Evolutionary conservation across 1,139 yeast species (phyloP).

Genomic region (Kodamaea anthophila): DNA sequence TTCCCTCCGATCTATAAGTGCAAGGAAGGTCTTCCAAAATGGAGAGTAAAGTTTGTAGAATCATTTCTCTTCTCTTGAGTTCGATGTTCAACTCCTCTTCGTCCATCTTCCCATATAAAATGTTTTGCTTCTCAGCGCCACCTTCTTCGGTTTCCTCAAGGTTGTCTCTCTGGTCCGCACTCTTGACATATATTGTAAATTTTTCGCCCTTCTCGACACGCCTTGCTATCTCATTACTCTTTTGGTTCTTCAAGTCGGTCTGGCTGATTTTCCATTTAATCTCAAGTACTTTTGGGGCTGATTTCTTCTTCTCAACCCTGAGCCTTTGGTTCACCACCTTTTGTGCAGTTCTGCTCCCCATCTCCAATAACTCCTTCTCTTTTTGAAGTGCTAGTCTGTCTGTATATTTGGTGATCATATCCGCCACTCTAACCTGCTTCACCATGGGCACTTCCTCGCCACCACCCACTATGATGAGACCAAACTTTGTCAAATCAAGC

Average conservation of each 20-base stretch:
- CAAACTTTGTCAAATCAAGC: slow-evolving; percentile 25
- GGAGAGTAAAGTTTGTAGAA: slow-evolving; percentile 19
- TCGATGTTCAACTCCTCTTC: slow-evolving; percentile 24
- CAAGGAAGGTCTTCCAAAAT: slow-evolving; percentile 28
- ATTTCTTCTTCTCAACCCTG: slow-evolving; percentile 30
- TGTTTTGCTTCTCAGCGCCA: slow-evolving; percentile 8
- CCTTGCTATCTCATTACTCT: slow-evolving; percentile 28
- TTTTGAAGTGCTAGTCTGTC: slow-evolving; percentile 28
- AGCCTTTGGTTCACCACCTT: slow-evolving; percentile 24
- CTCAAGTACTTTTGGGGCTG: slow-evolving; percentile 29
- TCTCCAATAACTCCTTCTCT: slow-evolving; percentile 27
- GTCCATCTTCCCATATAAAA: slow-evolving; percentile 9
- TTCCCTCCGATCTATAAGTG: slow-evolving; percentile 26
- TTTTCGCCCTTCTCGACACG: slow-evolving; percentile 29
- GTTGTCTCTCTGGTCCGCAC: slow-evolving; percentile 8
- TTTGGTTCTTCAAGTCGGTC: slow-evolving; percentile 36
- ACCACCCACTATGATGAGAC: slow-evolving; percentile 23
- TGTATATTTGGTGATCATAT: slow-evolving; percentile 30
- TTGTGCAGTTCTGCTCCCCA: slow-evolving; percentile 31
- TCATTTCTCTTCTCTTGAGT: slow-evolving; percentile 25
- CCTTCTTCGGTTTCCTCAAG: slow-evolving; percentile 9
- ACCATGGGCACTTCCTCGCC: slow-evolving; percentile 22
- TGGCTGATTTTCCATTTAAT: slow-evolving; percentile 36
- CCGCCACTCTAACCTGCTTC: slow-evolving; percentile 20
- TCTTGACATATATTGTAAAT: slow-evolving; percentile 25